These are phyloP conservation scores for Phytophthora pluvialis DNA, from an alignment of 352 stramenopile species.

Conservation along the genomic window DNA sequence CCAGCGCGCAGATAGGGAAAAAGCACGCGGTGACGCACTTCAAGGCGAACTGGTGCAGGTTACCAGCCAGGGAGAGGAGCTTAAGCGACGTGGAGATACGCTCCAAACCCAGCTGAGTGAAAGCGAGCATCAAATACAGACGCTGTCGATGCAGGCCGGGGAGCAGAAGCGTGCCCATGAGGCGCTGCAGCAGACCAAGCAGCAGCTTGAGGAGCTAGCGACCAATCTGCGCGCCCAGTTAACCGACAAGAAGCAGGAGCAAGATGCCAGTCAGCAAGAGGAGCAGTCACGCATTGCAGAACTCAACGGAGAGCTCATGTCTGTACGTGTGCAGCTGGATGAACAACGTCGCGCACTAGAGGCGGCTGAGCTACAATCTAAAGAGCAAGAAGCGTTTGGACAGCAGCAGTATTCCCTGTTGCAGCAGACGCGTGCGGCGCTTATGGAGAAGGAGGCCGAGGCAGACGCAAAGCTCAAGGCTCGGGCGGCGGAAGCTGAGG, in stretches of 20 bases:
- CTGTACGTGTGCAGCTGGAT: slow-evolving; percentile 77
- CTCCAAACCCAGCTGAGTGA: slow-evolving; percentile 58
- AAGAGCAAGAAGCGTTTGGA: slow-evolving; percentile 66
- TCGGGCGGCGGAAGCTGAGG: slow-evolving; percentile 42
- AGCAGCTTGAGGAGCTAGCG: slow-evolving; percentile 70
- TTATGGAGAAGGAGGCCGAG: slow-evolving; percentile 57
- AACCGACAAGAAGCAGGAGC: slow-evolving; percentile 60
- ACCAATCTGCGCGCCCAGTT: slow-evolving; percentile 62
- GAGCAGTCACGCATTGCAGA: slow-evolving; percentile 63
- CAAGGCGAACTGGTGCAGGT: slow-evolving; percentile 52
- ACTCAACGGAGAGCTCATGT: slow-evolving; percentile 76
- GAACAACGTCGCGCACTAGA: slow-evolving; percentile 73
- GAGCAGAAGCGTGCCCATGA: slow-evolving; percentile 66
- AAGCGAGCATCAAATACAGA: slow-evolving; percentile 66
- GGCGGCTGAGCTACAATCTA: slow-evolving; percentile 66
- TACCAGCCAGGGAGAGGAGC: slow-evolving; percentile 33
- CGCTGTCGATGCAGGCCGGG: slow-evolving; percentile 53
- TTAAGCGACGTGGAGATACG: slow-evolving; percentile 62
- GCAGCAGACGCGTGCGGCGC: slow-evolving; percentile 48
- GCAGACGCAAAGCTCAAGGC: slow-evolving; percentile 52
- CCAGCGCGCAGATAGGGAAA: slow-evolving; percentile 39
- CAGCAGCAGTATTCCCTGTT: slow-evolving; percentile 62
- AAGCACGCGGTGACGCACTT: slow-evolving; percentile 47
- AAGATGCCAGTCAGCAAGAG: slow-evolving; percentile 66
- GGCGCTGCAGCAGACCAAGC: slow-evolving; percentile 65